Conservation (phyloP, 768 basidiomycete species). For the Tricholoma flavovirens region DNA sequence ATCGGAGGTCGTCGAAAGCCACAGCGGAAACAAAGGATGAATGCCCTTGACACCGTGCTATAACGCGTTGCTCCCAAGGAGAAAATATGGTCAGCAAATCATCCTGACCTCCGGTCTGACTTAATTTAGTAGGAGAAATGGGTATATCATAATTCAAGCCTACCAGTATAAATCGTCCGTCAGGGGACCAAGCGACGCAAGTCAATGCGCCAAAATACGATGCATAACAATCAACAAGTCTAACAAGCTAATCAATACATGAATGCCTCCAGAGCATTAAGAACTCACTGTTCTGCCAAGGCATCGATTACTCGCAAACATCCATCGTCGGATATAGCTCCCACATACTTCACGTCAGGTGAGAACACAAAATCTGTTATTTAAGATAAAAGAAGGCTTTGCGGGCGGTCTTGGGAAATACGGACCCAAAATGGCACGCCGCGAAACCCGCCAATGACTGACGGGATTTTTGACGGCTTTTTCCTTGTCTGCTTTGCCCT, state of each 20-base stretch:
- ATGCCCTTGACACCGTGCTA: conserved; percentile 96
- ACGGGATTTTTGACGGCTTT: conserved; percentile 80
- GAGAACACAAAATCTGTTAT: conserved; percentile 82
- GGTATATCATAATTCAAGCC: conserved; percentile 8
- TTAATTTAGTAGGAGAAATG: background rate
- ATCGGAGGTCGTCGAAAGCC: conserved; percentile 84
- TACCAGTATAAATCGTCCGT: conserved; percentile 89
- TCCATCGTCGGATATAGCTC: conserved; percentile 89
- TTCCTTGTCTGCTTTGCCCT: conserved; percentile 56
- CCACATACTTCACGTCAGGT: conserved; percentile 87
- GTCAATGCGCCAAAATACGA: conserved; percentile 93
- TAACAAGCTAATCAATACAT: conserved; percentile 22
- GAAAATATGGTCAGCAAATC: conserved; percentile 94
- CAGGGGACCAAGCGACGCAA: conserved; percentile 92
- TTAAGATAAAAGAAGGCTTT: background rate
- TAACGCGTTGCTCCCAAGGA: conserved; percentile 88
- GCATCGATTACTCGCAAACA: conserved; percentile 88
- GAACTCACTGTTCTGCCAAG: conserved; percentile 71
- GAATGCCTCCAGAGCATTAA: conserved; percentile 1
- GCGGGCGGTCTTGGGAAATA: conserved; percentile 1
- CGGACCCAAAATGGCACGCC: conserved; percentile 67
- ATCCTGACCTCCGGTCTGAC: conserved; percentile 92
- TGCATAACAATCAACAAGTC: conserved; percentile 89
- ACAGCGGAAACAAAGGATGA: conserved; percentile 89
- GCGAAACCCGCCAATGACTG: conserved; percentile 82